Conservation (phyloP, 2,329 filamentous ascomycete genomes). For the Aspergillus novofumigatus region DNA sequence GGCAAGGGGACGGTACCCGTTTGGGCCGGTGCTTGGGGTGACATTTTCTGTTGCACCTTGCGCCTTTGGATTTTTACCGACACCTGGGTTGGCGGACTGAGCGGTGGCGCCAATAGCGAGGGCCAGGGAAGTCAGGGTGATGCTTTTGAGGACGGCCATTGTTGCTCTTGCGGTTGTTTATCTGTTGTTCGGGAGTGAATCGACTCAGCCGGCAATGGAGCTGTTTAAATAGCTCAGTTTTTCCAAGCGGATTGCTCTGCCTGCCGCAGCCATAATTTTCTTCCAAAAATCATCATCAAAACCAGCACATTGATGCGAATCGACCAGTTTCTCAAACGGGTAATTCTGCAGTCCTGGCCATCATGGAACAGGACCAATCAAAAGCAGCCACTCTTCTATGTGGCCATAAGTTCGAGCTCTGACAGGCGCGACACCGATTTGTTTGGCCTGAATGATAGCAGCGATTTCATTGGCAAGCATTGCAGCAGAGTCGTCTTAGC, state of each 20-base stretch:
- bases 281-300: background rate
- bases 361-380: background rate
- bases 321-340: background rate
- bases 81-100: background rate
- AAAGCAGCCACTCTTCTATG: background rate
- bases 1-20: background rate
- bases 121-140: background rate
- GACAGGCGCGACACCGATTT: background rate
- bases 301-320: background rate
- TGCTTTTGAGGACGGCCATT: background rate
- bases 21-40: background rate
- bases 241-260: no score
- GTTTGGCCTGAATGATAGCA: no score
- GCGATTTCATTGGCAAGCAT: no score
- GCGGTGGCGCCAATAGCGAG: background rate
- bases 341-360: background rate
- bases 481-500: background rate
- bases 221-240: background rate
- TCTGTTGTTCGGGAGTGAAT: background rate
- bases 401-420: background rate
- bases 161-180: background rate
- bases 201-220: background rate
- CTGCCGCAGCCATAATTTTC: background rate
- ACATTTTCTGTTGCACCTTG: background rate
- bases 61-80: background rate